Base-by-base conservation (phyloP, 1,284 basidiomycete species). In the Anthracocystis setariae region DNA sequence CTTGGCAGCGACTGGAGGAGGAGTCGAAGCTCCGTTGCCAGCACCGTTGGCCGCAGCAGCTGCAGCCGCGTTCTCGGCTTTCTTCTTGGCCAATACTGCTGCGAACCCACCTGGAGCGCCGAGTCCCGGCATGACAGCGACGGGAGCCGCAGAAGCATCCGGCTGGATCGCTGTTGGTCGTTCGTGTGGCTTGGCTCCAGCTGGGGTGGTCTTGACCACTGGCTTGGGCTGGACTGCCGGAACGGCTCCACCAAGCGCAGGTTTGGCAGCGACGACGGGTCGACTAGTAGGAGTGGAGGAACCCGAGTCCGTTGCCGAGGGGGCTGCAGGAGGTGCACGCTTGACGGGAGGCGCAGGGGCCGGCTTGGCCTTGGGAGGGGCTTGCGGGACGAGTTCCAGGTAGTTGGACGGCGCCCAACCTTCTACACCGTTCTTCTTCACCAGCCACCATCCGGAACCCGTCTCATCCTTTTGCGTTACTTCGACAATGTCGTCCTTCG, bases 361-460 rank as follows among this genome's bases (percentile, higher is more conserved):
- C 35, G 81, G 79, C 33, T 65, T 71, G 12, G 73, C 81, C 73
- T 62, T 84, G 0, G 92, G 90, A 0, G 88, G 86, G 8, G 92
- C 89, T 0, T 90, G 88, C 0, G 89, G 85, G 20, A 89, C 86
- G 18, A 69, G 53, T 50, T 84, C 85, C 66, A 85, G 93, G 92
- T 61, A 96, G 96, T 80, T 98, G 93, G 87, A 92, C 91, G 88
- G 94, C 17, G 94, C 92, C 94, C 94, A 98, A 15, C 93, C 95
- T 83, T 98, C 93, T 21, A 86, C 84, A 0, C 88, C 88, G 56
- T 87, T 88, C 85, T 92, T 94, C 86, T 91, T 92, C 49, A 98
- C 90, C 42, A 98, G 87, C 94, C 95, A 98, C 95, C 95, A 98
- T 2, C 87, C 85, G 24, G 68, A 69, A 10, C 64, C 70, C 17